Percentiles rank a stretch among this genome's conserved stretches.
Evolutionary conservation across 2,329 filamentous ascomycete species (phyloP).

Genomic region (Purpureocillium lavendulum): DNA sequence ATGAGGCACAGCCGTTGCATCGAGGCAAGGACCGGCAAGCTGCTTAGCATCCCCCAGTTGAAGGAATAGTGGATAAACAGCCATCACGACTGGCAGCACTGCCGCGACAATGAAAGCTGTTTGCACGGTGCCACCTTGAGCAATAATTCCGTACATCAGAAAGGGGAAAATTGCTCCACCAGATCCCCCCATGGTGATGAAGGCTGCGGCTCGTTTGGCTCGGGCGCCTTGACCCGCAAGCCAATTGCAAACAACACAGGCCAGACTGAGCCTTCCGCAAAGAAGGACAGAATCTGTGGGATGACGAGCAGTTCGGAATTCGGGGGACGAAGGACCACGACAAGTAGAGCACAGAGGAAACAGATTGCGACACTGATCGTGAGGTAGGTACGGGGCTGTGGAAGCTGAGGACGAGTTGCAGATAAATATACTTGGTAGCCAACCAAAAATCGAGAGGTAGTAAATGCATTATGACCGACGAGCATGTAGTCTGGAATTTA

Average conservation of each 20-base stretch:
- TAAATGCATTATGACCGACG: constrained; percentile 65
- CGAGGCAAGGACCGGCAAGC: constrained; percentile 28
- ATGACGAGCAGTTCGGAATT: constrained; percentile 43
- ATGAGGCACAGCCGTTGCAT: too few species aligned
- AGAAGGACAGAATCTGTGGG: constrained; percentile 64
- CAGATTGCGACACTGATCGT: constrained; percentile 52
- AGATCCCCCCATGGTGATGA: constrained; percentile 67
- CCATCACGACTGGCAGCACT: constrained; percentile 35
- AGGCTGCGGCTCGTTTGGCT: constrained; percentile 70
- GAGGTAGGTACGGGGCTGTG: constrained; percentile 63
- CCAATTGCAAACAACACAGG: constrained; percentile 74
- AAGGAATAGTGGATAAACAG: constrained; percentile 42
- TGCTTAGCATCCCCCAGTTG: constrained; percentile 35
- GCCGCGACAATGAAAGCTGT: constrained; percentile 58
- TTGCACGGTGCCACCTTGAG: constrained; percentile 50
- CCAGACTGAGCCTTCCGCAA: constrained; percentile 77
- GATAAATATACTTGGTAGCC: constrained; percentile 54
- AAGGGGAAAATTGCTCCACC: constrained; percentile 70
- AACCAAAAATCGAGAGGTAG: constrained; percentile 63
- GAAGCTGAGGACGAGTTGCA: constrained; percentile 37
- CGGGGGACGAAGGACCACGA: constrained; percentile 33
- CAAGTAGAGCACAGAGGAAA: constrained; percentile 44
- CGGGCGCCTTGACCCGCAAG: constrained; percentile 73
- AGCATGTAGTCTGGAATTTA: constrained; percentile 59
- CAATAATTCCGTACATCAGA: constrained; percentile 60